Percentiles rank a stretch among this genome's conserved stretches.
phyloP scores from a whole-genome alignment of 768 basidiomycete genomes.

The Tylopilus cervinicoccineus region DNA sequence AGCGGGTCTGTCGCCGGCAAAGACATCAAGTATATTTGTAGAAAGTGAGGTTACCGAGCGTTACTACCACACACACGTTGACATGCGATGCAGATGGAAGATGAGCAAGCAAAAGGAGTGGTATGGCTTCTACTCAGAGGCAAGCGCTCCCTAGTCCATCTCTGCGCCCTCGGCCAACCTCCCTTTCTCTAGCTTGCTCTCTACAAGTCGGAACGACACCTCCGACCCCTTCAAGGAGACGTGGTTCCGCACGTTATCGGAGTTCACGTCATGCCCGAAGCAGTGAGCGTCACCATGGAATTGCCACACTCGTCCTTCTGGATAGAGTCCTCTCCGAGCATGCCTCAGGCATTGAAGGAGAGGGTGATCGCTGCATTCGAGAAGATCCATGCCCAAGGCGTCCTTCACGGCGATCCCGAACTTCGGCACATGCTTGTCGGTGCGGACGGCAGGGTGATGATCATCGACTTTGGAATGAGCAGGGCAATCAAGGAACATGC shows the following conservation, averaged over 20 bases:
- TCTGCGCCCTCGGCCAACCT: slow-evolving; percentile 5
- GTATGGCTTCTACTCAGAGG: slow-evolving; percentile 41
- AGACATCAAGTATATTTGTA: slow-evolving; percentile 34
- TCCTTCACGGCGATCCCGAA: slow-evolving; percentile 46
- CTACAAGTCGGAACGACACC: slow-evolving; percentile 43
- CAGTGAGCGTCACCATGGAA: slow-evolving; percentile 45
- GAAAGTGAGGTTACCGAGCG: slow-evolving; percentile 28
- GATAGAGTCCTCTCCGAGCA: slow-evolving; percentile 55
- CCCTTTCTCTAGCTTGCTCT: slow-evolving; percentile 42
- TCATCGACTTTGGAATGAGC: slow-evolving; percentile 53
- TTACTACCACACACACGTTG: not conserved
- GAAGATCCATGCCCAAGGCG: slow-evolving; percentile 43
- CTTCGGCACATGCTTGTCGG: slow-evolving; percentile 53
- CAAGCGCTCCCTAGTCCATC: slow-evolving; percentile 17
- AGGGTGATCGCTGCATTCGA: slow-evolving; percentile 47
- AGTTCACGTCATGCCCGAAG: slow-evolving; percentile 37
- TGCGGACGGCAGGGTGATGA: slow-evolving; percentile 47
- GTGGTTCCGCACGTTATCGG: slow-evolving; percentile 53
- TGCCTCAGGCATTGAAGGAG: slow-evolving; percentile 53
- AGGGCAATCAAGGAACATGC: slow-evolving; percentile 28
- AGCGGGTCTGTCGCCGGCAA: slow-evolving; percentile 27
- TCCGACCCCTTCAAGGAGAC: slow-evolving; percentile 48
- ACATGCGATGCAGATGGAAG: slow-evolving; percentile 29
- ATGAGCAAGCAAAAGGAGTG: slow-evolving; percentile 30
- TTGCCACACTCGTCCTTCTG: slow-evolving; percentile 57